These are phyloP conservation scores for Ziziphus jujuba DNA, from an alignment of 306 rosid species.

Conservation along the genomic window DNA sequence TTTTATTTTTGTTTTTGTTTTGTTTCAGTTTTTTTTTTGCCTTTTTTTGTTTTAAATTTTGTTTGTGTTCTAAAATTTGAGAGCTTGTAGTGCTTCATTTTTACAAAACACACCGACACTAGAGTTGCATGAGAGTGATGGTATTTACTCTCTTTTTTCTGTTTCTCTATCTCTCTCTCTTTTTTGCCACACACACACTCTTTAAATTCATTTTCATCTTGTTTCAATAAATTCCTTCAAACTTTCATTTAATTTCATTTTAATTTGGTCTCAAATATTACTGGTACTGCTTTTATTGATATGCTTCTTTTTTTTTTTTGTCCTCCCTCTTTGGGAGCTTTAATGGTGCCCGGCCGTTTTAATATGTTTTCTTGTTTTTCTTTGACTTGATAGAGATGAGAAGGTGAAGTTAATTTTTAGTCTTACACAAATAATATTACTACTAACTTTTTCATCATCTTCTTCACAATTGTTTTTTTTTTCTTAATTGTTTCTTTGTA, in stretches of 20 bases:
- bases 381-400: neutral
- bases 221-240: conserved; percentile 11
- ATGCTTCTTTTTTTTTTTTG: neutral
- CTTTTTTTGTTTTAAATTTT: too few relatives aligned
- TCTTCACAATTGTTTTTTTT: neutral
- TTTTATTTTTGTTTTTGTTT: too few relatives aligned
- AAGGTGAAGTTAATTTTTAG: conserved; percentile 3
- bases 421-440: neutral
- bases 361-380: neutral
- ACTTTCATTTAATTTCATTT: conserved; percentile 4
- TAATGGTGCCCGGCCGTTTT: conserved; percentile 13
- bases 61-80: neutral
- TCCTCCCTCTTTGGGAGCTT: neutral
- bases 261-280: too few relatives aligned
- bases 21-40: neutral
- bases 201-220: neutral
- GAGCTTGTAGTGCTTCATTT: neutral
- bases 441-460: too few relatives aligned
- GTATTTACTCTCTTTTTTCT: conserved; percentile 9
- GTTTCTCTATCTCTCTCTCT: neutral
- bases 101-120: conserved; percentile 26
- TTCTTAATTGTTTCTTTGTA: neutral
- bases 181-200: neutral
- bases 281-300: neutral
- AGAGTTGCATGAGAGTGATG: conserved; percentile 7